Evolutionary conservation across 2,329 filamentous ascomycete genomes (phyloP).

Genomic region (Sordariomycetes sp.): DNA sequence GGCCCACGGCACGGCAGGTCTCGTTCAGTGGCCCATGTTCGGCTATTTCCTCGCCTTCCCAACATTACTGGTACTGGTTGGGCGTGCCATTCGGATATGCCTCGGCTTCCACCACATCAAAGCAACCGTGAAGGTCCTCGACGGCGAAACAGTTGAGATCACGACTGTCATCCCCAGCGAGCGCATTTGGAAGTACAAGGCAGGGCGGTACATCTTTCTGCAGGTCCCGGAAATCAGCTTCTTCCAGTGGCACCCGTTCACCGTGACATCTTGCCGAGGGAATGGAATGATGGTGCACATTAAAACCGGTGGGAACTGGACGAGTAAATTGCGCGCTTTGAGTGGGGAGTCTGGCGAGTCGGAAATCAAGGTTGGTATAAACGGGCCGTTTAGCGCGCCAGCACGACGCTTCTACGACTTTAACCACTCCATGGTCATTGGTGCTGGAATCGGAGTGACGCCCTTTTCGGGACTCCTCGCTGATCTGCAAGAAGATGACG

Average conservation of each 20-base stretch:
- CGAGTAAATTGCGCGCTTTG: slow-evolving; percentile 27
- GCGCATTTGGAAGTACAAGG: slow-evolving; percentile 36
- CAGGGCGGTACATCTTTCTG: slow-evolving; percentile 44
- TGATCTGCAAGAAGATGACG: slow-evolving; percentile 34
- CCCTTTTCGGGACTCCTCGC: slow-evolving; percentile 43
- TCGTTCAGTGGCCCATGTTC: slow-evolving; percentile 42
- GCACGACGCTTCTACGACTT: slow-evolving; percentile 46
- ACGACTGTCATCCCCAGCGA: slow-evolving; percentile 31
- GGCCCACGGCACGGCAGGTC: slow-evolving; percentile 34
- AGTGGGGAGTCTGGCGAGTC: slow-evolving; percentile 19
- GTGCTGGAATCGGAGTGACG: slow-evolving; percentile 43
- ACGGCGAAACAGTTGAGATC: slow-evolving; percentile 37
- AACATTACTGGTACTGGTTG: slow-evolving; percentile 26
- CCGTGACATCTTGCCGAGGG: slow-evolving; percentile 38
- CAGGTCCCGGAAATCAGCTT: slow-evolving; percentile 37
- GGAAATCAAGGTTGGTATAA: slow-evolving; percentile 35
- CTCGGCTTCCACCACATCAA: slow-evolving; percentile 33
- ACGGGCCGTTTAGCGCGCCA: slow-evolving; percentile 43
- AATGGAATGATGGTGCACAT: slow-evolving; percentile 41
- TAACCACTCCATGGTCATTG: slow-evolving; percentile 39
- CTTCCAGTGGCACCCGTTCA: slow-evolving; percentile 48
- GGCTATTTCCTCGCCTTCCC: slow-evolving; percentile 31
- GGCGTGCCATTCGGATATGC: slow-evolving; percentile 29
- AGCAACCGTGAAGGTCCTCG: slow-evolving; percentile 32
- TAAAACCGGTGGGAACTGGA: slow-evolving; percentile 46